Conservation (phyloP, 2,329 filamentous ascomycete species). For the Colletotrichum noveboracense region DNA sequence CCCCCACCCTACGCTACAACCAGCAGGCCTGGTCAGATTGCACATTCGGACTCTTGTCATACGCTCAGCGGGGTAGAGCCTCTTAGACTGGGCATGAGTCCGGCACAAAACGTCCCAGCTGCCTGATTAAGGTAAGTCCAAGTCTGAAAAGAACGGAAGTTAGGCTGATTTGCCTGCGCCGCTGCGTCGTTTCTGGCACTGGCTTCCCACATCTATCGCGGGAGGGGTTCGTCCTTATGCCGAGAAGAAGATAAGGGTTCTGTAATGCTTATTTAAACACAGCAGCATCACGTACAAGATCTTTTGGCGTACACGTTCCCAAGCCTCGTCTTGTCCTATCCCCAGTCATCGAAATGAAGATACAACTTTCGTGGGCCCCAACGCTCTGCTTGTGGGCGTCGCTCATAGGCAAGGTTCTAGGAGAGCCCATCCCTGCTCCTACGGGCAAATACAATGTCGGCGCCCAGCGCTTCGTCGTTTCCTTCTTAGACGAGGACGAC, state of each 20-base stretch:
- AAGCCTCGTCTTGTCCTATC: accelerated
- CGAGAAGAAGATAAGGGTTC: not conserved
- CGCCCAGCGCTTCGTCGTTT: constrained; percentile 6
- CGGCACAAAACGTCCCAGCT: not conserved
- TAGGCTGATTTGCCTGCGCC: not conserved
- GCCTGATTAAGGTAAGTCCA: not conserved
- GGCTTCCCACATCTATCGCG: too few species aligned
- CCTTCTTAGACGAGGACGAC: not conserved
- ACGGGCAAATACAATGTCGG: constrained; percentile 20
- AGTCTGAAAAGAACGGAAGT: not conserved
- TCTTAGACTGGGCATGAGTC: accelerated
- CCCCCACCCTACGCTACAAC: not conserved
- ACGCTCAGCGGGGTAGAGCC: not conserved
- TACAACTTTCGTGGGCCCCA: accelerated
- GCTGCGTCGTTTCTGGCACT: not conserved
- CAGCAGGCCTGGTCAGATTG: not conserved
- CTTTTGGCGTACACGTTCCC: accelerated
- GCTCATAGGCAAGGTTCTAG: accelerated
- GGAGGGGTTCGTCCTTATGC: not conserved
- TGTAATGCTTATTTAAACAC: not conserved
- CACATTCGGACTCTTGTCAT: not conserved
- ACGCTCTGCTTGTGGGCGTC: not conserved
- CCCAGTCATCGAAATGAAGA: not conserved
- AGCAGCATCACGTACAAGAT: not conserved
- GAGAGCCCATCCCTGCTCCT: not conserved